phyloP scores from a whole-genome alignment of 2,329 filamentous ascomycete species.

The Trematosphaeria pertusa region DNA sequence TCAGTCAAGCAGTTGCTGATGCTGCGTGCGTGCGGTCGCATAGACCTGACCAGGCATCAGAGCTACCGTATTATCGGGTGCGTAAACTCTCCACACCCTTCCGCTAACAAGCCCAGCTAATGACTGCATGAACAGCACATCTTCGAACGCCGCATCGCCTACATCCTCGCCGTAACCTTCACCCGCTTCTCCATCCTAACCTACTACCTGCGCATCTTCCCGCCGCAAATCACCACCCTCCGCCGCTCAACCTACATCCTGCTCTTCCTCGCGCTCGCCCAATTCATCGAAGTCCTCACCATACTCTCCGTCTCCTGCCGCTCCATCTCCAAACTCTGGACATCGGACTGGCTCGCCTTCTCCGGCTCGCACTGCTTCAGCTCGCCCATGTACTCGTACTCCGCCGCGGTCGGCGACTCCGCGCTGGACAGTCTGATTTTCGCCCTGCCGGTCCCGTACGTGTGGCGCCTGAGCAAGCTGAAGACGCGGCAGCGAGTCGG shows the following conservation, averaged over 20 bases:
- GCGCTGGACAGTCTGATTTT: slow-evolving; percentile 36
- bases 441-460: slow-evolving; percentile 31
- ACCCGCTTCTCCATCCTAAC: slow-evolving; percentile 44
- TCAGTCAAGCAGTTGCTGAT: too few relatives aligned
- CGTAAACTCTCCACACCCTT: neutral
- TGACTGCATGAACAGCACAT: slow-evolving; percentile 22
- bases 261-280: slow-evolving; percentile 21
- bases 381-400: slow-evolving; percentile 33
- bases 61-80: slow-evolving; percentile 33
- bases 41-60: slow-evolving; percentile 25
- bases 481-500: slow-evolving; percentile 26
- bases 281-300: slow-evolving; percentile 30
- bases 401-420: slow-evolving; percentile 35
- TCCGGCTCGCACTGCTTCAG: slow-evolving; percentile 32
- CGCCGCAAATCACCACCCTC: slow-evolving; percentile 22
- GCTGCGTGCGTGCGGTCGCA: neutral
- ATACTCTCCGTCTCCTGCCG: slow-evolving; percentile 31
- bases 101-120: neutral
- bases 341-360: slow-evolving; percentile 25
- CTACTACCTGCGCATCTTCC: slow-evolving; percentile 48
- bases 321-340: slow-evolving; percentile 35
- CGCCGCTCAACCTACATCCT: slow-evolving; percentile 27
- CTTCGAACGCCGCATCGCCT: slow-evolving; percentile 42
- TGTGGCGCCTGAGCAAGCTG: slow-evolving; percentile 32
- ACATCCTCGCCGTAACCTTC: slow-evolving; percentile 42